These are phyloP conservation scores for Linum lewisii DNA, from an alignment of 345 rosid species.

Conservation along the genomic window DNA sequence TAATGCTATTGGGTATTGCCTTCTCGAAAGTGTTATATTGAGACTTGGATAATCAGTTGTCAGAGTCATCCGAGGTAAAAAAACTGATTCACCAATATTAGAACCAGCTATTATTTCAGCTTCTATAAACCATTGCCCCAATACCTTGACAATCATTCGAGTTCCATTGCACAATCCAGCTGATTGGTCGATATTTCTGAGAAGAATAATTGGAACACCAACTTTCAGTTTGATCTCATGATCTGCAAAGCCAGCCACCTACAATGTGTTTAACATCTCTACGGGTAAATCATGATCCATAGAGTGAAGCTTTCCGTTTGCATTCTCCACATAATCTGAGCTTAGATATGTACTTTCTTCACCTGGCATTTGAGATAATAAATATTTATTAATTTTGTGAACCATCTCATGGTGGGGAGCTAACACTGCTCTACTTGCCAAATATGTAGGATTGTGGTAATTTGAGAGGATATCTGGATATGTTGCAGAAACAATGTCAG, in stretches of 20 bases:
- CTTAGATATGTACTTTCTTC: no score
- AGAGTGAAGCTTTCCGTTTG: no score
- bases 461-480: no score
- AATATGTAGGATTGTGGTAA: no score
- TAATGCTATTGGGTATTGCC: no score
- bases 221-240: constrained; percentile 5
- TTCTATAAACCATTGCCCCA: background rate
- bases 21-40: background rate
- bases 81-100: background rate
- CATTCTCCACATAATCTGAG: no score
- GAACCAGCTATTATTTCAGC: background rate
- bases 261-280: background rate
- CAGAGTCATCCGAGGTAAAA: background rate
- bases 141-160: background rate
- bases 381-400: no score
- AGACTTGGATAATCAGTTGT: no score
- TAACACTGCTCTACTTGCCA: no score
- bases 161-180: constrained; percentile 5
- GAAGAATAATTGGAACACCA: constrained; percentile 1
- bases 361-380: no score
- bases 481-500: no score
- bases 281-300: background rate
- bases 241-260: background rate
- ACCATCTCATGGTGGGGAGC: no score
- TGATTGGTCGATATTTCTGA: constrained; percentile 2